Conservation (phyloP, 345 rosid genomes). For the Citrus reticulata region DNA sequence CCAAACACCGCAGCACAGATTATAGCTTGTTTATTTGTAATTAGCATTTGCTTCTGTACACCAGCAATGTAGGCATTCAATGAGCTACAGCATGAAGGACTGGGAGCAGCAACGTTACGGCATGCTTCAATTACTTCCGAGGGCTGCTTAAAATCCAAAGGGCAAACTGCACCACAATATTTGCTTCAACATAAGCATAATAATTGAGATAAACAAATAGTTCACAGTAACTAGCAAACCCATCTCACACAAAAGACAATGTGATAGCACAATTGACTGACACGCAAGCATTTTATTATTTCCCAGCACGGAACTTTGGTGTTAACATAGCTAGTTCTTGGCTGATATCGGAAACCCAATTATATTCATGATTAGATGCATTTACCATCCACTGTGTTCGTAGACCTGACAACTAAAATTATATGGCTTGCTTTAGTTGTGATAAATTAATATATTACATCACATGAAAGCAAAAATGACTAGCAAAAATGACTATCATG, state of each 20-base stretch:
- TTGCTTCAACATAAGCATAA: constrained; percentile 3
- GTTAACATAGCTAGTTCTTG: not conserved
- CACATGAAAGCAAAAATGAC: not conserved
- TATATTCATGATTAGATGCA: not conserved
- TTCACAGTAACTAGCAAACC: not conserved
- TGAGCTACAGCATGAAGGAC: constrained; percentile 94
- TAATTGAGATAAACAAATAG: not conserved
- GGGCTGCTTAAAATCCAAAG: constrained; percentile 80
- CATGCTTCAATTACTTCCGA: constrained; percentile 78
- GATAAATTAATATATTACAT: not conserved
- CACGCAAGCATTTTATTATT: not conserved
- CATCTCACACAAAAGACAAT: not conserved
- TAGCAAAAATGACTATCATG: not conserved
- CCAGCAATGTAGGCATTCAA: constrained; percentile 73
- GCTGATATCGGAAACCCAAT: not conserved
- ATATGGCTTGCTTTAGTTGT: not conserved
- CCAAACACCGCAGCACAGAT: constrained; percentile 86
- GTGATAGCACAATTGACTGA: not conserved
- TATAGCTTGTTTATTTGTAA: constrained; percentile 94
- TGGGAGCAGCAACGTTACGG: constrained; percentile 80
- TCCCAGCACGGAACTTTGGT: not conserved
- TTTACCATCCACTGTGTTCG: not conserved
- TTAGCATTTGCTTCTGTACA: constrained; percentile 88
- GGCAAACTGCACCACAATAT: constrained; percentile 68
- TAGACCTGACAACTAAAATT: not conserved